phyloP scores from a whole-genome alignment of 2,329 filamentous ascomycete genomes.

The Stagonosporopsis vannaccii region DNA sequence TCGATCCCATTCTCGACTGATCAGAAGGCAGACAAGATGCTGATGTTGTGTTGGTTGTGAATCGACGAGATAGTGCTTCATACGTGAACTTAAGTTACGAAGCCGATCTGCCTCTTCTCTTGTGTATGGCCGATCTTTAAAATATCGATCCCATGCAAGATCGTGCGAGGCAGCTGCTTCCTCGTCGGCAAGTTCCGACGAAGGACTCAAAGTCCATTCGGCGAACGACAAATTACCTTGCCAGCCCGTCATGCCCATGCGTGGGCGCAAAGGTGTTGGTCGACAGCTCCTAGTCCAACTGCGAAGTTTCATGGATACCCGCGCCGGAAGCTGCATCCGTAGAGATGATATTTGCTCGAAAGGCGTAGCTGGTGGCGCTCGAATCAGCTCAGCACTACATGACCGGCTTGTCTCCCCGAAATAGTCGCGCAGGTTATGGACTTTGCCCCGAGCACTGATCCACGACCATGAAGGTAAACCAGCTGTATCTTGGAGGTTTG shows the following conservation, averaged over 20 bases:
- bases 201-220: background rate
- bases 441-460: background rate
- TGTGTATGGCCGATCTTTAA: background rate
- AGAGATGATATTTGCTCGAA: background rate
- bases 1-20: too few relatives aligned
- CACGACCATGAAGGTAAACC: background rate
- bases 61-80: background rate
- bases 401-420: too few relatives aligned
- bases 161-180: background rate
- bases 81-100: too few relatives aligned
- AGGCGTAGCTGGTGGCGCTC: background rate
- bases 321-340: background rate
- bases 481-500: background rate
- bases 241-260: too few relatives aligned
- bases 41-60: background rate
- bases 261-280: background rate
- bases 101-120: background rate
- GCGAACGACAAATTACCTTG: too few relatives aligned
- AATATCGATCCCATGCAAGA: background rate
- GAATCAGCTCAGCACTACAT: background rate
- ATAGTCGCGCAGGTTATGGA: background rate
- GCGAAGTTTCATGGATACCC: background rate
- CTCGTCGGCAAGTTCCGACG: background rate
- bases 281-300: background rate
- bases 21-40: background rate